Conservation (phyloP, 192 early-diverging fungal species). For the Chytriomyces hyalinus region DNA sequence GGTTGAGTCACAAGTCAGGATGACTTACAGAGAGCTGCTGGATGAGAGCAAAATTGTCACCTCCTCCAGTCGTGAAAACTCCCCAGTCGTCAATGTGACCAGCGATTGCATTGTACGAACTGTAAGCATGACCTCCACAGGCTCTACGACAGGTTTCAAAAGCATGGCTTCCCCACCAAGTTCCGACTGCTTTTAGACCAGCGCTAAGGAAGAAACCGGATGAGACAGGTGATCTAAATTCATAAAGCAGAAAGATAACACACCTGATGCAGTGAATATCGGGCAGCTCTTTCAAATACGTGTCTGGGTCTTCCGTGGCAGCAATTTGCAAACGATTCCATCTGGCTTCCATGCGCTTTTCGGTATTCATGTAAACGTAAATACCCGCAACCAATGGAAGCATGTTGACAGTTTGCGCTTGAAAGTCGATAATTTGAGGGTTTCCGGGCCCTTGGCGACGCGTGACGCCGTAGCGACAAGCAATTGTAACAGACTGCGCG, state of each 20-base stretch:
- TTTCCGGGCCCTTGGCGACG: slow-evolving; percentile 66
- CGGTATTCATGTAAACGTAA: slow-evolving; percentile 14
- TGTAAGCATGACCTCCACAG: slow-evolving; percentile 70
- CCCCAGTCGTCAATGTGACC: slow-evolving; percentile 65
- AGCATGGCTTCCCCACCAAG: slow-evolving; percentile 32
- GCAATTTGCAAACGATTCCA: slow-evolving; percentile 2
- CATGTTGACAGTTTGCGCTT: slow-evolving; percentile 63
- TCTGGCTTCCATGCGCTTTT: not conserved
- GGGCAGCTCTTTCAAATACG: slow-evolving; percentile 19
- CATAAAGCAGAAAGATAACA: too few species aligned
- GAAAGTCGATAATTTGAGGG: slow-evolving; percentile 72
- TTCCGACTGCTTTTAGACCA: slow-evolving; percentile 30
- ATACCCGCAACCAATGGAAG: slow-evolving; percentile 51
- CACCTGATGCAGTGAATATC: slow-evolving; percentile 28
- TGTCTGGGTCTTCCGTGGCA: not conserved
- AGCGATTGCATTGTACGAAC: slow-evolving; percentile 68
- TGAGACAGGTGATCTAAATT: too few species aligned
- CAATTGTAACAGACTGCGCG: slow-evolving; percentile 16
- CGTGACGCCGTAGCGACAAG: slow-evolving; percentile 52
- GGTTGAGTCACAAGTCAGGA: not conserved
- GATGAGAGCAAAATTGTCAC: slow-evolving; percentile 54
- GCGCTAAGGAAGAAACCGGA: not conserved
- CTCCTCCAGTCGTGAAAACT: slow-evolving; percentile 65
- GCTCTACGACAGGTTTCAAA: slow-evolving; percentile 26
- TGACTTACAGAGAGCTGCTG: slow-evolving; percentile 52